Evolutionary conservation across 768 basidiomycete species (phyloP), one percentile per base, ranked within the genome.

Genomic region (Boletus patriciae): DNA sequence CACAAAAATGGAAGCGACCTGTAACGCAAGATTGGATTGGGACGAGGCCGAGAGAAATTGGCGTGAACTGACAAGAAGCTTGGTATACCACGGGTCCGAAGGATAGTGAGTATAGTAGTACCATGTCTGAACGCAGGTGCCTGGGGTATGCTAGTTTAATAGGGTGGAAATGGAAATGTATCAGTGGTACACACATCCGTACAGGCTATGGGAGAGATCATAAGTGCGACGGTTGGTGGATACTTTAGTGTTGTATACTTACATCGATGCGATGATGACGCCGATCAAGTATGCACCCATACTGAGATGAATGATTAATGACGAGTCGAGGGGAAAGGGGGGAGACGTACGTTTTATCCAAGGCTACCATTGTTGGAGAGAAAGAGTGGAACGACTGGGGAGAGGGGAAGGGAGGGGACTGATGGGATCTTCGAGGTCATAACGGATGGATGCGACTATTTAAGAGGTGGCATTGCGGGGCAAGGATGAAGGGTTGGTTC

Each of bases 261-360:
- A 83, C 84, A 65, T 62, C 21, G 75, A 78, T 18, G 82, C 81
- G n/a, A 79, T 46, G 16, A 83, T 65, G 21, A 81, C 73, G 4
- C 83, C 83, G 34, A 84, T 68, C 42, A 79, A 76, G 29, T 78
- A 73, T 33, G 80, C 79, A 18, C 83, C 83, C 34, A 82, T 57
- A 51, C 55, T 29, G n/a, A 16, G 38, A 23, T 6, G n/a, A 16
- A 50, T 59, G 25, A 62, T 25, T 4, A 25, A 51, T 4, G 18
- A 31, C 34, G 27, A 21, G n/a, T 34, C 18, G 16, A 29, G 10
- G 9, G 21, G 15, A 6, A 23, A 25, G 10, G 3, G n/a, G 11
- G 21, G 9, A 38, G 12, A 66, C 74, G 34, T 49, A 76, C 76
- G 74, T 75, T n/a, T 64, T 59, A 23, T 74, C 75, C 18, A 76